Conservation (phyloP, 2,329 filamentous ascomycete species). For the Fusarium sarcochroum region DNA sequence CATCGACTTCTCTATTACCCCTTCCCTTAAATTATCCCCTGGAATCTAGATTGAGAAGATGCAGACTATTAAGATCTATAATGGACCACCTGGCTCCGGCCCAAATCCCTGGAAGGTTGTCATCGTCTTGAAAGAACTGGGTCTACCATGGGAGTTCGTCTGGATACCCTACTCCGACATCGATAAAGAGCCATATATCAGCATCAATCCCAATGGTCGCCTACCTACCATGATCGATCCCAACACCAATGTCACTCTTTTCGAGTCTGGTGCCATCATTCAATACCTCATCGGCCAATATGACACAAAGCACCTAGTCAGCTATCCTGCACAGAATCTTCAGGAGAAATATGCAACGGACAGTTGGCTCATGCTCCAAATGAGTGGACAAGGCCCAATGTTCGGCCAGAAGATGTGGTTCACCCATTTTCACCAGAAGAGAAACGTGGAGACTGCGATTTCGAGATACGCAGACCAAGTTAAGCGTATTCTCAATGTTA, state of each 20-base stretch:
- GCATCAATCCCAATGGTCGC: background rate
- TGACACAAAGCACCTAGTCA: background rate
- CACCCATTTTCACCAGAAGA: background rate
- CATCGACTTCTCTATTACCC: too few species aligned
- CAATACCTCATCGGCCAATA: background rate
- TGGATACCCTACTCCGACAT: background rate
- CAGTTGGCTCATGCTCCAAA: background rate
- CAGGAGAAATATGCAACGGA: background rate
- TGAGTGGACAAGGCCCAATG: background rate
- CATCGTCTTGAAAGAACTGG: background rate
- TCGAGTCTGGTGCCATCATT: background rate
- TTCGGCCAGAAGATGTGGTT: slow-evolving; percentile 1
- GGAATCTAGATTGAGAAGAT: background rate
- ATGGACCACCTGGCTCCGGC: background rate
- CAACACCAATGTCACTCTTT: background rate
- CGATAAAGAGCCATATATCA: background rate
- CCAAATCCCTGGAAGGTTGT: background rate
- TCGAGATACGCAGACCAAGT: background rate
- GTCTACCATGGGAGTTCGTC: background rate
- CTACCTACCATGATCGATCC: background rate
- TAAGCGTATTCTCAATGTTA: background rate
- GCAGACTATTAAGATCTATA: background rate
- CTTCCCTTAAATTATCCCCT: too few species aligned
- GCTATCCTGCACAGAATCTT: background rate
- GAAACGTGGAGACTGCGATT: background rate